Evolutionary conservation across 148 eudicot genomes (phyloP).

Genomic region (Salicornia ramosissima): DNA sequence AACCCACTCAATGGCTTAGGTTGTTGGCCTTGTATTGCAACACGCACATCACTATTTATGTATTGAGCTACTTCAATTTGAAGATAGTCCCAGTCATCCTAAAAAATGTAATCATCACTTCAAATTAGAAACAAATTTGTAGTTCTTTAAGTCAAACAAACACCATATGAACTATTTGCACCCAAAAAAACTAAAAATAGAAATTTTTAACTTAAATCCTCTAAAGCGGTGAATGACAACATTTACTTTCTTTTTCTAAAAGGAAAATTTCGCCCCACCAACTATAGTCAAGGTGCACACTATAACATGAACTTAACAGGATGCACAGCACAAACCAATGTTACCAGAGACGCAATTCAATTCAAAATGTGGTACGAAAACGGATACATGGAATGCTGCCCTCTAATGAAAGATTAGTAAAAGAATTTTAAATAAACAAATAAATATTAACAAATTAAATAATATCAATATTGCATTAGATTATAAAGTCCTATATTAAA

Average conservation of each 20-base stretch:
- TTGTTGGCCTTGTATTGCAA: slow-evolving; percentile 29
- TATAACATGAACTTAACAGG: too few species aligned
- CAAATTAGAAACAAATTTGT: not conserved
- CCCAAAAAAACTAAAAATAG: not conserved
- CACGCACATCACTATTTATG: slow-evolving; percentile 86
- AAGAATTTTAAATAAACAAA: too few species aligned
- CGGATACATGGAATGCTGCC: too few species aligned
- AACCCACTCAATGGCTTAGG: slow-evolving; percentile 62
- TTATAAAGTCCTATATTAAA: too few species aligned
- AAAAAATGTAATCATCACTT: slow-evolving; percentile 16
- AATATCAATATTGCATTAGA: too few species aligned
- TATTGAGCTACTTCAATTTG: slow-evolving; percentile 84
- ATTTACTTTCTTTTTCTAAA: not conserved
- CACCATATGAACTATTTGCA: not conserved
- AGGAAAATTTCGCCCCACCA: too few species aligned
- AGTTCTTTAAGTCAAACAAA: not conserved
- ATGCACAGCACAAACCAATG: too few species aligned
- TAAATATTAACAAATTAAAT: too few species aligned
- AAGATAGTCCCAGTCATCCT: slow-evolving; percentile 71
- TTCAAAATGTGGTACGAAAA: too few species aligned
- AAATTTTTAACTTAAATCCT: not conserved
- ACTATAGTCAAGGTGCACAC: too few species aligned
- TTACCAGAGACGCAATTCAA: too few species aligned
- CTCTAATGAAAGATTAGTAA: too few species aligned
- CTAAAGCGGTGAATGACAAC: not conserved